phyloP scores from a whole-genome alignment of 2,329 filamentous ascomycete species.

The Clonostachys byssicola region DNA sequence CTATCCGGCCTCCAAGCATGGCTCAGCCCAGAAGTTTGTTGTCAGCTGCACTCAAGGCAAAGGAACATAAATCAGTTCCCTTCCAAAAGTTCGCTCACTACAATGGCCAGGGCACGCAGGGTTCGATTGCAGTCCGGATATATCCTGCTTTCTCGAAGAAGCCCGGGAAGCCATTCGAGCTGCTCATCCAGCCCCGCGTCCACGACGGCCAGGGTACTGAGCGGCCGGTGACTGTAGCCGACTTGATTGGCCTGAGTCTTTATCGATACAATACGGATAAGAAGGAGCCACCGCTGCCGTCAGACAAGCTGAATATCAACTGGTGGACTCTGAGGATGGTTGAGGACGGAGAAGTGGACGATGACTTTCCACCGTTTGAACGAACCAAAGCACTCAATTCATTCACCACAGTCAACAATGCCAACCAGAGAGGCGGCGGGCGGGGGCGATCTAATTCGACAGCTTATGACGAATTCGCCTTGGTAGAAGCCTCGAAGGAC shows the following conservation, averaged over 20 bases:
- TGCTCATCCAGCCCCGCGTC: constrained; percentile 65
- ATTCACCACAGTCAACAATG: constrained; percentile 80
- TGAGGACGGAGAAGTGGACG: constrained; percentile 79
- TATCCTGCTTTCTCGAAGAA: constrained; percentile 69
- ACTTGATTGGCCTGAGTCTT: constrained; percentile 76
- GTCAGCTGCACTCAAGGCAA: constrained; percentile 68
- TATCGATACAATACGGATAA: constrained; percentile 78
- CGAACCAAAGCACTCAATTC: constrained; percentile 70
- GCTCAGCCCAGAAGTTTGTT: constrained; percentile 67
- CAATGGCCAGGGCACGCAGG: constrained; percentile 74
- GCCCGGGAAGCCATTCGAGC: constrained; percentile 62
- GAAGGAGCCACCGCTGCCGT: constrained; percentile 59
- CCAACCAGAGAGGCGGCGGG: constrained; percentile 61
- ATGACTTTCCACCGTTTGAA: constrained; percentile 77
- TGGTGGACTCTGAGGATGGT: constrained; percentile 82
- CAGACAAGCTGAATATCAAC: constrained; percentile 71
- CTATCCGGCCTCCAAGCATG: constrained; percentile 61
- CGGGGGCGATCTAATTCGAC: constrained; percentile 65
- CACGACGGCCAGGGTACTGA: constrained; percentile 61
- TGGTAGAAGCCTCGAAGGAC: constrained; percentile 66
- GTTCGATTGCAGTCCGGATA: constrained; percentile 72
- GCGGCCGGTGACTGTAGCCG: constrained; percentile 66
- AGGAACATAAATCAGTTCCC: constrained; percentile 65
- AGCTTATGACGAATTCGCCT: constrained; percentile 77
- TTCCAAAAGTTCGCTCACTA: constrained; percentile 74